Conservation (phyloP, 306 rosid species). For the Glycine tomentella region DNA sequence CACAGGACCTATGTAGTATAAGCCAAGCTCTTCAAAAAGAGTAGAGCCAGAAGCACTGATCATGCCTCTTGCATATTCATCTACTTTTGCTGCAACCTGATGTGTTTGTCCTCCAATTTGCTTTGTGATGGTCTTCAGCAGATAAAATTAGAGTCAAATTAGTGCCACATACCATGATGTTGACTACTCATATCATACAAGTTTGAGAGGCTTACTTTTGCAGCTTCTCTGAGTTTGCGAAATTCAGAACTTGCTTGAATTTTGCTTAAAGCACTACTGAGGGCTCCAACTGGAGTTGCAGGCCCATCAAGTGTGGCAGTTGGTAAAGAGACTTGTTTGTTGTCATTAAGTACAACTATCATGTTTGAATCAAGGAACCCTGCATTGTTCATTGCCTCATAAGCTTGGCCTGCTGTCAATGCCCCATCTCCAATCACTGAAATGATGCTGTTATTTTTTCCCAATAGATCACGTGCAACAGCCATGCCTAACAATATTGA, state of each 20-base stretch:
- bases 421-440: constrained; percentile 98
- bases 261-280: constrained; percentile 74
- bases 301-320: constrained; percentile 98
- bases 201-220: constrained; percentile 64
- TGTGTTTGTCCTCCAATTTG: constrained; percentile 73
- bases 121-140: constrained; percentile 62
- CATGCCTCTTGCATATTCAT: constrained; percentile 78
- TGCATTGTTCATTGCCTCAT: constrained; percentile 96
- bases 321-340: constrained; percentile 95
- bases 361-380: constrained; percentile 83
- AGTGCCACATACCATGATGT: constrained; percentile 1
- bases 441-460: constrained; percentile 74
- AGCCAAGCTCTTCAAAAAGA: constrained; percentile 81
- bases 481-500: constrained; percentile 81
- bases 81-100: constrained; percentile 82
- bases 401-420: constrained; percentile 97
- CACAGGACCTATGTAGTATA: constrained; percentile 84
- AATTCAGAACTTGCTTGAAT: constrained; percentile 86
- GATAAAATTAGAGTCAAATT: constrained; percentile 34
- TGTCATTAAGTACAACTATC: constrained; percentile 88
- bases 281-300: constrained; percentile 91
- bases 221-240: constrained; percentile 83
- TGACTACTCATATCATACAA: neutral
- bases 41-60: constrained; percentile 70
- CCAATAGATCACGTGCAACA: constrained; percentile 84